Percentiles rank a stretch among this genome's conserved stretches.
These are phyloP conservation scores for Penicillium glabrum DNA, from an alignment of 2,329 filamentous ascomycete species.

Conservation along the genomic window DNA sequence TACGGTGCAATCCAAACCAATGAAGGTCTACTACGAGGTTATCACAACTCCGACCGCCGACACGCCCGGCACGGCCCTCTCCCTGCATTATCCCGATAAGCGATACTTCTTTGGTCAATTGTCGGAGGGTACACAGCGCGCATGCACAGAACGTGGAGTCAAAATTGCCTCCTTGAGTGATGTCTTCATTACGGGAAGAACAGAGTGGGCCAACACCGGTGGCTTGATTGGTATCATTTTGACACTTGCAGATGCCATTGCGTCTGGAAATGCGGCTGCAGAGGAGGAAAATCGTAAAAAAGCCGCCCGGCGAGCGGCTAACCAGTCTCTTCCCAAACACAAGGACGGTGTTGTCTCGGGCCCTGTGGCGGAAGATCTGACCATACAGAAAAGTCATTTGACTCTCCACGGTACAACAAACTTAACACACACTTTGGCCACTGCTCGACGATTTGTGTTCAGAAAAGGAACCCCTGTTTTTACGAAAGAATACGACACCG, in stretches of 20 bases:
- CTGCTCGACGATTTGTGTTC: conserved; percentile 80
- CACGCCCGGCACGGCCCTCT: conserved; percentile 74
- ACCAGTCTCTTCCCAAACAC: background rate
- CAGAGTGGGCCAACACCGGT: conserved; percentile 74
- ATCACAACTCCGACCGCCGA: conserved; percentile 82
- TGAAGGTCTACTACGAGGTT: conserved; percentile 75
- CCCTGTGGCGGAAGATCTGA: conserved; percentile 6
- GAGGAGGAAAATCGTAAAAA: conserved; percentile 49
- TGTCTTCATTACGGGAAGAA: conserved; percentile 77
- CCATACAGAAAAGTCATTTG: conserved; percentile 42
- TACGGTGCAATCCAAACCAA: conserved; percentile 39
- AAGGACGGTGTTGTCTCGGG: conserved; percentile 12
- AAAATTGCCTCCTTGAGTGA: conserved; percentile 67
- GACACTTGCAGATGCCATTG: conserved; percentile 70
- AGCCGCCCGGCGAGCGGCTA: conserved; percentile 7
- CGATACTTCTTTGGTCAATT: conserved; percentile 84
- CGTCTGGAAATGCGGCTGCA: conserved; percentile 41
- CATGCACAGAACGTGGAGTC: conserved; percentile 66
- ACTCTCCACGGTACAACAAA: conserved; percentile 81
- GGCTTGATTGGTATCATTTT: conserved; percentile 84
- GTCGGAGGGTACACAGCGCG: conserved; percentile 81
- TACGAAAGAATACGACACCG: conserved; percentile 64
- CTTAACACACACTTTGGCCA: conserved; percentile 76
- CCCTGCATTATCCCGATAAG: conserved; percentile 77
- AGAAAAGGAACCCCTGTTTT: conserved; percentile 75